These are phyloP conservation scores for Aspergillus egyptiacus DNA, from an alignment of 495 filamentous ascomycete species.

Conservation along the genomic window DNA sequence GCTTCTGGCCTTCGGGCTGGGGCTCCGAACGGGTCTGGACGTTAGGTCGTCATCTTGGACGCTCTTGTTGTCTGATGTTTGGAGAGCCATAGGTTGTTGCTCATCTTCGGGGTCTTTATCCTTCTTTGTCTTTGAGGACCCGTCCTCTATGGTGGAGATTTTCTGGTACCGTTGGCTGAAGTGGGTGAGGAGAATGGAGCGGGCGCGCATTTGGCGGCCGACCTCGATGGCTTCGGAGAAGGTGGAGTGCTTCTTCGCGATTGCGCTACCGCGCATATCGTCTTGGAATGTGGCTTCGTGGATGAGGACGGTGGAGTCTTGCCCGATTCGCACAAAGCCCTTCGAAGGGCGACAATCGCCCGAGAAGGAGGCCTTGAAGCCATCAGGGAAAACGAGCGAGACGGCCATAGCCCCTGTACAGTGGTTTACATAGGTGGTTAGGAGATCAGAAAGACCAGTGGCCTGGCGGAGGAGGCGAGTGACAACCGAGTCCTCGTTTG, in stretches of 20 bases:
- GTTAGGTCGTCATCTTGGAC: conserved; percentile 15
- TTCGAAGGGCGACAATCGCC: conserved; percentile 82
- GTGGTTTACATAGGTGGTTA: conserved; percentile 63
- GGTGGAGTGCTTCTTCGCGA: conserved; percentile 86
- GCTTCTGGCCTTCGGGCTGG: neutral
- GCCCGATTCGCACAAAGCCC: conserved; percentile 63
- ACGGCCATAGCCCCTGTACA: conserved; percentile 74
- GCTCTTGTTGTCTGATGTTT: conserved; percentile 20
- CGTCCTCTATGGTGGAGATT: conserved; percentile 35
- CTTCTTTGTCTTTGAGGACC: no score
- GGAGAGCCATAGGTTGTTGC: conserved; percentile 16
- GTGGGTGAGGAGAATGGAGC: conserved; percentile 76
- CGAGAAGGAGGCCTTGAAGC: conserved; percentile 85
- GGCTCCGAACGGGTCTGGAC: neutral
- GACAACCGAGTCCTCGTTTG: conserved; percentile 21
- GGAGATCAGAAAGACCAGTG: conserved; percentile 39
- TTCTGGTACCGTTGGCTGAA: conserved; percentile 97
- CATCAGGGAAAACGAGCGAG: conserved; percentile 65
- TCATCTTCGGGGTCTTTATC: no score
- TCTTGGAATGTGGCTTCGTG: conserved; percentile 97
- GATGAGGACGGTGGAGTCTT: conserved; percentile 71
- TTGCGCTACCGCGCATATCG: conserved; percentile 67
- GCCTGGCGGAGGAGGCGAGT: conserved; percentile 33
- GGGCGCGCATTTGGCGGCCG: conserved; percentile 69
- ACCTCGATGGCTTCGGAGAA: conserved; percentile 75